Evolutionary conservation across 257 asterid genomes (phyloP).

Genomic region (Salvia splendens): DNA sequence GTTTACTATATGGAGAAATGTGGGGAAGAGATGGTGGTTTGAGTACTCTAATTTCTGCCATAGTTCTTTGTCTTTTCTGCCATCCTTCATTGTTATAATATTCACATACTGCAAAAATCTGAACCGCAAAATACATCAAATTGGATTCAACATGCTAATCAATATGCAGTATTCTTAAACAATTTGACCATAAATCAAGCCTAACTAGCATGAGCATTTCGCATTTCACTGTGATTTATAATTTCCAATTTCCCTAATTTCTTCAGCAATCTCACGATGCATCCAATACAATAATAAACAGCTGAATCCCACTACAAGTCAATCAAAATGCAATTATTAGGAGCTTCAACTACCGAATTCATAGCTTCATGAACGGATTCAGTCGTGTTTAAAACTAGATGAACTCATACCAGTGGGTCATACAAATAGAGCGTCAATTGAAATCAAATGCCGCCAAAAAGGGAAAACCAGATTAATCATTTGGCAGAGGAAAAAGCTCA

Average conservation of each 20-base stretch:
- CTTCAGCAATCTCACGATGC: background rate
- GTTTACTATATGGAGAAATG: no score
- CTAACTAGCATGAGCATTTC: background rate
- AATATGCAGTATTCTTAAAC: background rate
- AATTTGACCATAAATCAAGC: background rate
- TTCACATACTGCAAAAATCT: no score
- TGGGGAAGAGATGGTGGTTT: no score
- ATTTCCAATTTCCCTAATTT: background rate
- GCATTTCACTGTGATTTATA: background rate
- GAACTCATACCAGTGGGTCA: constrained; percentile 9
- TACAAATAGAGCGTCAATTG: background rate
- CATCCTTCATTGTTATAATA: no score
- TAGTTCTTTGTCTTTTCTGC: no score
- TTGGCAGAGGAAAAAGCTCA: background rate
- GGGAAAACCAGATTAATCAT: background rate
- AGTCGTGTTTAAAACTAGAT: background rate
- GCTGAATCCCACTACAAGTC: no score
- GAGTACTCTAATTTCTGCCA: no score
- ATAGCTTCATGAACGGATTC: background rate
- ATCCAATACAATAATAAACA: constrained; percentile 3
- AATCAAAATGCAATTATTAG: background rate
- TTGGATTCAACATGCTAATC: background rate
- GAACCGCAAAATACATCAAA: no score
- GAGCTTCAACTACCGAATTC: background rate
- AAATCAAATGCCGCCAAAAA: background rate